Evolutionary conservation across 2,329 filamentous ascomycete species (phyloP), one percentile per base, ranked within the genome.

Genomic region (Paraconiothyrium sp.): DNA sequence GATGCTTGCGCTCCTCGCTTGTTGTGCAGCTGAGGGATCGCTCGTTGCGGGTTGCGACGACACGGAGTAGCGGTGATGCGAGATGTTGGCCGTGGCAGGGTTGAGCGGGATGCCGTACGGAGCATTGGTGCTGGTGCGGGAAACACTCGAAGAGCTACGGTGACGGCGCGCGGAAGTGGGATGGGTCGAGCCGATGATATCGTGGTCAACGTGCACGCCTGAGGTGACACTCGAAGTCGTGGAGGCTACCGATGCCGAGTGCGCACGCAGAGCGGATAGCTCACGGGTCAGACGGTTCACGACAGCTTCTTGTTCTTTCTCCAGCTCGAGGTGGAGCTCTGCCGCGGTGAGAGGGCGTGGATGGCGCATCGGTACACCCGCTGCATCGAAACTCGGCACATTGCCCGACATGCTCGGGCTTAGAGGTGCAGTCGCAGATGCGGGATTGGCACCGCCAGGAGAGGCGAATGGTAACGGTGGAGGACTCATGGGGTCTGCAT

Each of bases 261-360:
- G 87, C 27, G 88, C 86, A 61, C 94, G 91, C n/a, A 98, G 88
- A 56, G 93, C 84, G 16, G 90, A 90, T 39, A 98, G 88, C 77
- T 98, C 94, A 60, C 94, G 91, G 0, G 92, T 97, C 35, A 98
- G 85, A 37, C 94, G 92, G 81, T 98, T 98, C 63, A 97, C 94
- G 72, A 97, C 90, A 39, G 93, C 92, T 79, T 98, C 94, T 72
- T 98, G 94, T 76, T 98, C 94, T 79, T 96, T 95, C 80, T 98
- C 94, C 30, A 97, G 84, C 81, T 97, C 89, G 62, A 92, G 84
- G 78, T 97, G 93, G 63, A 98, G 84, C 78, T 98, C 94, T 3
- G 93, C 91, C 1, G 93, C 90, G 0, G 94, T 97, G 76, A 97
- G 82, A 3, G 94, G 94, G 39, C 92, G 87, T 6, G 94, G 94